Evolutionary conservation across 2,329 filamentous ascomycete species (phyloP).

Genomic region (Pseudogymnoascus sp.): DNA sequence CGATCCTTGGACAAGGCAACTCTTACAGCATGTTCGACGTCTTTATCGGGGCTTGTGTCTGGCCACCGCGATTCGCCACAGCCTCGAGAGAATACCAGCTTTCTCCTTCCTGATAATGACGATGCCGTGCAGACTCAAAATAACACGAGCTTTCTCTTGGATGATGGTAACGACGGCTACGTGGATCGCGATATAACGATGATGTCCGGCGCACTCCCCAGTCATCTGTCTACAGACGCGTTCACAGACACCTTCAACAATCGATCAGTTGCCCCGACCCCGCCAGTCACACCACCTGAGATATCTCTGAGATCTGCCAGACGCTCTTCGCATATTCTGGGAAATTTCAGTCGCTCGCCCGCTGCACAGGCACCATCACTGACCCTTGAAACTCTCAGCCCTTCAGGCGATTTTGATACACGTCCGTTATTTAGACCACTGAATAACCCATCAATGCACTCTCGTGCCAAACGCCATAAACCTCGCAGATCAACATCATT

Average conservation of each 20-base stretch:
- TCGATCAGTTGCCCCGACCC: conserved; percentile 46
- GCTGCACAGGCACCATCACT: conserved; percentile 25
- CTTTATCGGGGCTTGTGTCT: background rate
- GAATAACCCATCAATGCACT: conserved; percentile 16
- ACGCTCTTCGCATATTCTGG: conserved; percentile 48
- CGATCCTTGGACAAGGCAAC: conserved; percentile 1
- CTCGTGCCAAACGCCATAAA: conserved; percentile 27
- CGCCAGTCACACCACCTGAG: conserved; percentile 52
- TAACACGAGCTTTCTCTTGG: conserved; percentile 1
- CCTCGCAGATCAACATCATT: conserved; percentile 45
- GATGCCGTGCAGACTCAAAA: background rate
- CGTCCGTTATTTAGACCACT: conserved; percentile 12
- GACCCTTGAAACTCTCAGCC: conserved; percentile 18
- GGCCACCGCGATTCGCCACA: background rate
- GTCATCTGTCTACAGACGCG: conserved; percentile 42
- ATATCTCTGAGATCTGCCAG: conserved; percentile 38
- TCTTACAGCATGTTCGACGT: background rate
- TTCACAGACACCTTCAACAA: conserved; percentile 46
- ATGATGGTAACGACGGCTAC: conserved; percentile 38
- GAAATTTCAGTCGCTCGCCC: conserved; percentile 33
- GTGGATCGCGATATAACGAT: conserved; percentile 39
- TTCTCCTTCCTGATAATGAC: background rate
- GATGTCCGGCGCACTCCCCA: conserved; percentile 38
- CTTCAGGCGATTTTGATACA: conserved; percentile 16
- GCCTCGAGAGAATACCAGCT: background rate